Evolutionary conservation across 371 early-diverging fungal genomes (phyloP).

Genomic region (Lichtheimia hyalospora): DNA sequence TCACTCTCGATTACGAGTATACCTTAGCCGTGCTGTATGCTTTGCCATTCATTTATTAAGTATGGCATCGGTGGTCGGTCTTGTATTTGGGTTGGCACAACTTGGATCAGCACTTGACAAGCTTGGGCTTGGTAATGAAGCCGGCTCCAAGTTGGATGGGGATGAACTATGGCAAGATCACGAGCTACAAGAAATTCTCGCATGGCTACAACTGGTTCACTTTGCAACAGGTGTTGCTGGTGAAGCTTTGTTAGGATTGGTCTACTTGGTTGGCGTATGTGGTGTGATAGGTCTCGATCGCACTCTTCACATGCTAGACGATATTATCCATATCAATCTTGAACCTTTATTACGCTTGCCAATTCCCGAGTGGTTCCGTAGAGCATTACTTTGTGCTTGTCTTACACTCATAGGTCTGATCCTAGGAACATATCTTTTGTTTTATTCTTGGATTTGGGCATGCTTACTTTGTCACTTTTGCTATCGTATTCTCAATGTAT

Average conservation of each 20-base stretch:
- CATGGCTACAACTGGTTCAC: conserved; percentile 41
- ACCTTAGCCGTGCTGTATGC: conserved; percentile 14
- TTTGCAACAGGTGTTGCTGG: conserved; percentile 41
- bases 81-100: conserved; percentile 34
- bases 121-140: conserved; percentile 35
- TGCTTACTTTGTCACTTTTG: conserved; percentile 30
- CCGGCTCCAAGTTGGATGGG: conserved; percentile 39
- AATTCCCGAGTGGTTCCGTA: conserved; percentile 12
- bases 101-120: conserved; percentile 34
- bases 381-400: conserved; percentile 6
- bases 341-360: conserved; percentile 6
- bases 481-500: conserved; percentile 18
- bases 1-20: conserved; percentile 14
- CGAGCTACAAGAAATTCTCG: conserved; percentile 33
- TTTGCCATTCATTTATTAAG: conserved; percentile 23
- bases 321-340: conserved; percentile 27
- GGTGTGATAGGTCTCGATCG: conserved; percentile 32
- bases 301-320: conserved; percentile 29
- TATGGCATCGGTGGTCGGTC: conserved; percentile 28
- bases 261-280: conserved; percentile 36
- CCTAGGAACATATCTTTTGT: conserved; percentile 37
- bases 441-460: conserved; percentile 50
- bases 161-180: conserved; percentile 52
- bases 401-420: conserved; percentile 23
- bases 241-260: conserved; percentile 37